Evolutionary conservation across 1,284 basidiomycete genomes (phyloP).

Genomic region (Blastosporella zonata): DNA sequence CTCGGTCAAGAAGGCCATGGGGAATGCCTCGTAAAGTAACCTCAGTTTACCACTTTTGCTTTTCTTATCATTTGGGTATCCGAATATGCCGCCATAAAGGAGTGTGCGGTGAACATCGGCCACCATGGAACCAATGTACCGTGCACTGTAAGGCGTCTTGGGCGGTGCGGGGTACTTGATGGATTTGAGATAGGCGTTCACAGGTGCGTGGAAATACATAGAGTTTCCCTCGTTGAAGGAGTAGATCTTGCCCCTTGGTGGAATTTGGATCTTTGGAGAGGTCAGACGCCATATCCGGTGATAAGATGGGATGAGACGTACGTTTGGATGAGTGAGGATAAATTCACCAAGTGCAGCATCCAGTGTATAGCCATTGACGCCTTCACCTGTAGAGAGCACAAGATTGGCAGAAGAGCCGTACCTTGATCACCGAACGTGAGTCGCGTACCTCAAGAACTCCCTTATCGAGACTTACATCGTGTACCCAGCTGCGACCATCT

Average conservation of each 20-base stretch:
- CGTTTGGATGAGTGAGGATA: constrained; percentile 97
- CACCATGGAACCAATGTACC: constrained; percentile 99
- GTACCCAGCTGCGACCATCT: constrained; percentile 98
- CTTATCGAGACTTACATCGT: constrained; percentile 66
- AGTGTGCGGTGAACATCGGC: constrained; percentile 96
- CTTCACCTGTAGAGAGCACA: constrained; percentile 92
- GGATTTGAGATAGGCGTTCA: constrained; percentile 85
- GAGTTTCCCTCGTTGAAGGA: constrained; percentile 99
- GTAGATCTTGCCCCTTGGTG: constrained; percentile 96
- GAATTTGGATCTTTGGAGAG: constrained; percentile 77
- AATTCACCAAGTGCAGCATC: constrained; percentile 97
- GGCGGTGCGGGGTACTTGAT: constrained; percentile 87
- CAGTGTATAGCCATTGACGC: constrained; percentile 98
- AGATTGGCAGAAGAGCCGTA: constrained; percentile 99
- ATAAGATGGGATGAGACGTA: constrained; percentile 33
- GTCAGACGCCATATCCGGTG: background rate
- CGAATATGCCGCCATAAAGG: constrained; percentile 98
- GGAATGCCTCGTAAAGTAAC: constrained; percentile 97
- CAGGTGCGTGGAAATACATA: constrained; percentile 89
- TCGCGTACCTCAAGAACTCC: constrained; percentile 11
- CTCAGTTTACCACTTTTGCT: constrained; percentile 94
- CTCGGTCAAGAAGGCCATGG: constrained; percentile 97
- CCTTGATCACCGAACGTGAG: constrained; percentile 41
- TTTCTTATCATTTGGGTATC: constrained; percentile 98
- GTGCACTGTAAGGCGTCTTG: constrained; percentile 83